These are phyloP conservation scores for Xerophyta viscosa DNA, from an alignment of 106 monocot genomes.

Conservation along the genomic window DNA sequence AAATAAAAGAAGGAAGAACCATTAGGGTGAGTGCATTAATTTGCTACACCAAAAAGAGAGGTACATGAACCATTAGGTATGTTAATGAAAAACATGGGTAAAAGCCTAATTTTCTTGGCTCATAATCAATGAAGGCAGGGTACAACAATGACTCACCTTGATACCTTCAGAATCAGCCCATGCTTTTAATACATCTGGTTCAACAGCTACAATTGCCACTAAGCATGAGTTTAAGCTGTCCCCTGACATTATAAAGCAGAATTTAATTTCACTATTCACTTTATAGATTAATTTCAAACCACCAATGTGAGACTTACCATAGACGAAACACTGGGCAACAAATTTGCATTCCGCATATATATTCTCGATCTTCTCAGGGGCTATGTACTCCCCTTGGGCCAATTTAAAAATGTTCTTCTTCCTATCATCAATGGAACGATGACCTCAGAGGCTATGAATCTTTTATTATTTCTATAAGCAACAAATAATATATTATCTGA, in stretches of 20 bases:
- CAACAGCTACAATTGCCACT: conserved; percentile 55
- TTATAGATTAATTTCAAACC: background rate
- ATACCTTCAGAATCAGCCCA: conserved; percentile 72
- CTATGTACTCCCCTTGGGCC: conserved; percentile 96
- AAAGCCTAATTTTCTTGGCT: no score
- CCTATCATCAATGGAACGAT: conserved; percentile 24
- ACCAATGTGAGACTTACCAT: conserved; percentile 44
- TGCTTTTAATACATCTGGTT: conserved; percentile 44
- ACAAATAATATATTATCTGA: no score
- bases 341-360: conserved; percentile 96
- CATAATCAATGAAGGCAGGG: no score
- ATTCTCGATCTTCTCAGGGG: conserved; percentile 99
- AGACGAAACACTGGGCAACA: conserved; percentile 85
- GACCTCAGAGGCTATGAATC: background rate
- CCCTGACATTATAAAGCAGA: conserved; percentile 28
- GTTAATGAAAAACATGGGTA: no score
- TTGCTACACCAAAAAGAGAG: no score
- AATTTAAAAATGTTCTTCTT: conserved; percentile 99
- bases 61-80: no score
- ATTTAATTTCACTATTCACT: background rate
- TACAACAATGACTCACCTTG: conserved; percentile 22
- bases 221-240: conserved; percentile 71
- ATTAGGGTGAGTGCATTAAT: no score
- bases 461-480: no score
- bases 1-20: no score